phyloP scores from a whole-genome alignment of 2,329 filamentous ascomycete species.

The Neonectria sp. region DNA sequence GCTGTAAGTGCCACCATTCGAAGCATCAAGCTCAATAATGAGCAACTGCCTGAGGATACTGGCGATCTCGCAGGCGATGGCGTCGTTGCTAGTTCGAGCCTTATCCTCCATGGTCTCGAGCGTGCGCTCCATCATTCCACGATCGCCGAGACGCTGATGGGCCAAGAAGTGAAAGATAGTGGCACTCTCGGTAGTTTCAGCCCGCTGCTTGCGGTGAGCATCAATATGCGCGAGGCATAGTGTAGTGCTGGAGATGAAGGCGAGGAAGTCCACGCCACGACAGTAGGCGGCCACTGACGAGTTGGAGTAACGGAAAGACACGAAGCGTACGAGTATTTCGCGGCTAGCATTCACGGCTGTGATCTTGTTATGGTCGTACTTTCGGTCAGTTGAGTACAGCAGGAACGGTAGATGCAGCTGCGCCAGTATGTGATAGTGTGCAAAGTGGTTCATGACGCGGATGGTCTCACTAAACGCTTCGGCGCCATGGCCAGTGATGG shows the following conservation, averaged over 20 bases:
- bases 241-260: background rate
- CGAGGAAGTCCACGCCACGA: background rate
- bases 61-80: background rate
- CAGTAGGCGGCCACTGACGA: background rate
- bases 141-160: background rate
- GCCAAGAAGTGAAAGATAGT: background rate
- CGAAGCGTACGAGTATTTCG: background rate
- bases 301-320: background rate
- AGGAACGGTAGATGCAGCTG: background rate
- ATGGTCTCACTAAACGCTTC: background rate
- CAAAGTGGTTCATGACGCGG: background rate
- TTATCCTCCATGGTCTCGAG: background rate
- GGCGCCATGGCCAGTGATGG: background rate
- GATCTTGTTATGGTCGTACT: background rate
- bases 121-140: background rate
- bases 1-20: background rate
- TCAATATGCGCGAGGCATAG: background rate
- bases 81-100: background rate
- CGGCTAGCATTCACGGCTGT: background rate
- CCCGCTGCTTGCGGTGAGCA: background rate
- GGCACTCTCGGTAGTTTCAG: background rate
- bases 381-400: background rate
- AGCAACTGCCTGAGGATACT: background rate
- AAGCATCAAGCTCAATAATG: background rate
- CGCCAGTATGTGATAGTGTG: background rate